Conservation (phyloP, 306 rosid species). For the Prosopis cineraria region DNA sequence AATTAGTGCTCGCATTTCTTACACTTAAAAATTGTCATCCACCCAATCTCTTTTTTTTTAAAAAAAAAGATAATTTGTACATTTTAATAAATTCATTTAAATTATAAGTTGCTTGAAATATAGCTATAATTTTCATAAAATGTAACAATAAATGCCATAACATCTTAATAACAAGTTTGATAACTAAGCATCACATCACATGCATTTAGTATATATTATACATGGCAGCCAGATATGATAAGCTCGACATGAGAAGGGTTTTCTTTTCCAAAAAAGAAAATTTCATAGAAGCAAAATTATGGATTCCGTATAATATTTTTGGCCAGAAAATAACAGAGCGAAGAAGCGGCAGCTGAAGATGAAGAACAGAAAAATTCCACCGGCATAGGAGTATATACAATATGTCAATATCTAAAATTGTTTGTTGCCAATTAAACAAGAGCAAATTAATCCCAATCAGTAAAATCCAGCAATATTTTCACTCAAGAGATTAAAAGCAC, state of each 20-base stretch:
- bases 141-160: too few species aligned
- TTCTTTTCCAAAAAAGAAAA: neutral
- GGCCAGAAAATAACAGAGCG: slow-evolving; percentile 11
- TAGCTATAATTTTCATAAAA: too few species aligned
- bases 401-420: slow-evolving; percentile 44
- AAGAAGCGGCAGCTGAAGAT: neutral
- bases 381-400: slow-evolving; percentile 60
- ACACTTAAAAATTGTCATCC: too few species aligned
- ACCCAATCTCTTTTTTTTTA: too few species aligned
- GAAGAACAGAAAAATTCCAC: slow-evolving; percentile 15
- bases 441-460: slow-evolving; percentile 20
- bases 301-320: slow-evolving; percentile 29
- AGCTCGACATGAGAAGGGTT: slow-evolving; percentile 31
- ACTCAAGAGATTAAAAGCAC: slow-evolving; percentile 26
- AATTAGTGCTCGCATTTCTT: too few species aligned
- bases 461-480: slow-evolving; percentile 39
- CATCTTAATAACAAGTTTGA: too few species aligned
- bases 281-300: neutral
- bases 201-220: slow-evolving; percentile 8
- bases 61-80: too few species aligned
- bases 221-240: slow-evolving; percentile 47
- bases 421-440: neutral
- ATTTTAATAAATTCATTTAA: too few species aligned
- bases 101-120: too few species aligned
- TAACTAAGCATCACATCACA: slow-evolving; percentile 58